Evolutionary conservation across 768 basidiomycete genomes (phyloP), one percentile per base, ranked within the genome.

Genomic region (Royoungia palumana): DNA sequence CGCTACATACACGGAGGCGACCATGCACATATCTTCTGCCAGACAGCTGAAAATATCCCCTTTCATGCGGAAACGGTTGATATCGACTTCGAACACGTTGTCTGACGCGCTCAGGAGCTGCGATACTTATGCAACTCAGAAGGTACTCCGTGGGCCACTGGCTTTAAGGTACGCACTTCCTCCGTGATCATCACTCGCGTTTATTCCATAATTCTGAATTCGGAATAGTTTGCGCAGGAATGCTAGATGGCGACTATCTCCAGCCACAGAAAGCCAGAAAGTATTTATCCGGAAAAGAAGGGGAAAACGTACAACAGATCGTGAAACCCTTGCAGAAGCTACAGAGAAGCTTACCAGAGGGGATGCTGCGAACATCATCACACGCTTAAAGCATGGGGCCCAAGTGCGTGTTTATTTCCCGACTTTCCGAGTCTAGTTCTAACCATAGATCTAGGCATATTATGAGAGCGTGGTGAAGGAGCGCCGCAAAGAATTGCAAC

Each of bases 291-390:
- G 59, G 8, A 83, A 79, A 55, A 72, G 82, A 30, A 79, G 78
- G 73, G 61, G 65, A 37, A 67, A 54, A 35, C 50, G 72, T 53
- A 52, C 55, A 42, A 38, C 61, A 47, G 47, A 55, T 41, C 51
- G 35, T 42, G 53, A 54, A n/a, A 44, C 51, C 10, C 47, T 54
- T 16, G 60, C 49, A n/a, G 60, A 61, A 16, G 46, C 59, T 27
- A 62, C 81, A 5, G 64, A 58, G 38, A 66, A 49, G 0, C 59
- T 94, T 57, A 90, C 80, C 2, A 91, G 89, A 64, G 91, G 91
- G 3, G 76, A 87, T 54, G 89, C 89, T 24, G 85, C 84, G 0
- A 82, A 83, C 54, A 82, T 92, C 38, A 86, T 94, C 51, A 82
- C 82, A 20, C 82, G 89, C 9, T 51, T 89, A 47, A 85, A 80